Evolutionary conservation across 257 asterid species (phyloP).

Genomic region (Ajuga chamaepitys): DNA sequence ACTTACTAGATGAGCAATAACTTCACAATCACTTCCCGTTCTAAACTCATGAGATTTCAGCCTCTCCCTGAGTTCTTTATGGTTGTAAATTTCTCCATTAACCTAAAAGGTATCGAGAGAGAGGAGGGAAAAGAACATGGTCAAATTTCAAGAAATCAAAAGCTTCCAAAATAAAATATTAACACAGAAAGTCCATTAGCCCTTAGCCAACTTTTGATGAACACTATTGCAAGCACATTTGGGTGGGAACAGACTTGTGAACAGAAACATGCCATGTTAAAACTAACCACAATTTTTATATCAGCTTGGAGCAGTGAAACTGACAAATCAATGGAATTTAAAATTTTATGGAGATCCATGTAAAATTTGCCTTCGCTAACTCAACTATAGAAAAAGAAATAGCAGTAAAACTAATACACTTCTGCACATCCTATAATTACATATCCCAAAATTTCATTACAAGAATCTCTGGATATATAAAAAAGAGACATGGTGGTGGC

Average conservation of each 20-base stretch:
- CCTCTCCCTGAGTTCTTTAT: constrained; percentile 59
- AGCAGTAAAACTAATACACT: not conserved
- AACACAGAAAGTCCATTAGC: not conserved
- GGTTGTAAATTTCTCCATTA: constrained; percentile 98
- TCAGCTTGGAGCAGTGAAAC: not conserved
- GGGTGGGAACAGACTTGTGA: not conserved
- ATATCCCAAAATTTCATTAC: not conserved
- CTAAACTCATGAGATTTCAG: constrained; percentile 72
- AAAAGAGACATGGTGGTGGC: not conserved
- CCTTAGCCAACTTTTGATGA: not conserved
- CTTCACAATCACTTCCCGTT: constrained; percentile 99
- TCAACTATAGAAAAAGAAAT: not conserved
- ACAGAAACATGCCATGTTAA: not conserved
- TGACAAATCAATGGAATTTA: constrained; percentile 1
- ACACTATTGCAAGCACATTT: not conserved
- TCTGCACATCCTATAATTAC: not conserved
- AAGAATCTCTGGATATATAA: not conserved
- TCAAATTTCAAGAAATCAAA: not conserved
- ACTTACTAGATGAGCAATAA: constrained; percentile 96
- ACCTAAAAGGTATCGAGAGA: constrained; percentile 45
- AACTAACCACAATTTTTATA: not conserved
- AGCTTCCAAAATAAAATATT: not conserved
- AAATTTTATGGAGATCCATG: not conserved
- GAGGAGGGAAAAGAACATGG: not conserved
- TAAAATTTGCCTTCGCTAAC: not conserved